A percentile compares a stretch with the other conserved stretches of the same genome.
These are phyloP conservation scores for Citrullus colocynthis DNA, from an alignment of 306 rosid genomes.

Conservation along the genomic window DNA sequence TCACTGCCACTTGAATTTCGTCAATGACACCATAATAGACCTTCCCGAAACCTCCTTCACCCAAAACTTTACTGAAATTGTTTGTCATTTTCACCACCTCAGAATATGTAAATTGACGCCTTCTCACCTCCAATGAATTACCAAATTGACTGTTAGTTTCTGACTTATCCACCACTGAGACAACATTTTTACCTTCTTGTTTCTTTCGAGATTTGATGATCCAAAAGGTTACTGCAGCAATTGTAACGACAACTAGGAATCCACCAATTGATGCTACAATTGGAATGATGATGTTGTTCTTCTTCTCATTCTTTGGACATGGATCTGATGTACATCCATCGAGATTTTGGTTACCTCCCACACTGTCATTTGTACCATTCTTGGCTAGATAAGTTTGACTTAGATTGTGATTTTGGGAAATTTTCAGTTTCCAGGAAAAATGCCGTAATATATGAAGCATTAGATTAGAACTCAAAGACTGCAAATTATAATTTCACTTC, in stretches of 20 bases:
- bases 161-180: background rate
- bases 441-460: background rate
- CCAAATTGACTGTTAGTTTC: background rate
- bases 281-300: conserved; percentile 5
- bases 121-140: conserved; percentile 12
- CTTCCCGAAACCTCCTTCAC: conserved; percentile 47
- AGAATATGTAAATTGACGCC: conserved; percentile 25
- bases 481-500: background rate
- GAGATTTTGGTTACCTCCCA: conserved; percentile 22
- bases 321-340: conserved; percentile 21
- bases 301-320: conserved; percentile 15
- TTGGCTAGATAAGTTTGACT: background rate
- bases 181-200: background rate
- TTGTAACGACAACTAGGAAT: background rate
- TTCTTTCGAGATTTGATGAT: conserved; percentile 7
- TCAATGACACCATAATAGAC: conserved; percentile 35
- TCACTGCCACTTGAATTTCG: conserved; percentile 42
- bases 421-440: background rate
- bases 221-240: background rate
- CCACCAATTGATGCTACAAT: conserved; percentile 6
- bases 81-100: conserved; percentile 25
- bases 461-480: background rate
- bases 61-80: conserved; percentile 30
- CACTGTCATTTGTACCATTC: conserved; percentile 11
- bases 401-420: background rate